A percentile compares a stretch with the other conserved stretches of the same genome.
Conservation (phyloP, 305 asterid genomes). For the Rubia peregrina region DNA sequence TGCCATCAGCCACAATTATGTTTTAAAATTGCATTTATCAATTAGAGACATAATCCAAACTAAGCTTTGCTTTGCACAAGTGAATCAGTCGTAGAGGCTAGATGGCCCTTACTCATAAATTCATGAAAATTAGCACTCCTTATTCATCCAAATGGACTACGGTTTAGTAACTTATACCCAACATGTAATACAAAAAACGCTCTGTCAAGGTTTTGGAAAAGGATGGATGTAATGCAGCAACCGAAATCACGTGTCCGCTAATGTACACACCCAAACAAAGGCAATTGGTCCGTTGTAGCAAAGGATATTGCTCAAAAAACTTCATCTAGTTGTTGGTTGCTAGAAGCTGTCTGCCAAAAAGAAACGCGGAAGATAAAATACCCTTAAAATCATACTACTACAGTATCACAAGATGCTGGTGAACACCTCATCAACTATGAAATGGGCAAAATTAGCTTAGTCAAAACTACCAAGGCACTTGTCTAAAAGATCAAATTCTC, state of each 20-base stretch:
- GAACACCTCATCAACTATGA: neutral
- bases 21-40: no score
- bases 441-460: neutral
- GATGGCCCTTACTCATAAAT: no score
- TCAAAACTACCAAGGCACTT: neutral
- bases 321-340: neutral
- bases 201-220: no score
- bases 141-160: no score
- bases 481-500: neutral
- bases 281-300: no score
- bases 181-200: neutral
- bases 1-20: no score
- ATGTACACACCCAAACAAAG: neutral
- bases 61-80: no score
- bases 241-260: no score
- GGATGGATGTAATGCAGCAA: neutral
- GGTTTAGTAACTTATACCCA: no score
- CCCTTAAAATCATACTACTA: neutral
- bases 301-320: neutral
- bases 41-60: no score
- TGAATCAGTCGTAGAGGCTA: no score
- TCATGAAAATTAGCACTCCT: no score
- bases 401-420: neutral
- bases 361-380: neutral
- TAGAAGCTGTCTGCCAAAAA: neutral